These are phyloP conservation scores for Globisporangium canariense DNA, from an alignment of 352 stramenopile genomes.

Conservation along the genomic window DNA sequence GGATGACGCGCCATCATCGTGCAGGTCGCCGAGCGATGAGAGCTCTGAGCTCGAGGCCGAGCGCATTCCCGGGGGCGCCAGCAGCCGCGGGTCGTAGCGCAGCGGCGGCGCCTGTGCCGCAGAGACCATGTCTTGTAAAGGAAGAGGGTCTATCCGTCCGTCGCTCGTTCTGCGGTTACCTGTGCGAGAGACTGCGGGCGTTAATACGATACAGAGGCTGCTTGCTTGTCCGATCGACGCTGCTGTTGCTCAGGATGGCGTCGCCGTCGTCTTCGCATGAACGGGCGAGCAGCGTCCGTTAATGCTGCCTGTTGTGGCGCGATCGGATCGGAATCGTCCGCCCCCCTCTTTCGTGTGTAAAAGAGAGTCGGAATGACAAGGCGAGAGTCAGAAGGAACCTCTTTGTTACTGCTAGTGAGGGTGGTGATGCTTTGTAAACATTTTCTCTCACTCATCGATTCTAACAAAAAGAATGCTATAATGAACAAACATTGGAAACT, in stretches of 20 bases:
- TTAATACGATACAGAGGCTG: not conserved
- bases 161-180: not conserved
- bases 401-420: not conserved
- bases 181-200: not conserved
- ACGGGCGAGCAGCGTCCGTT: slow-evolving; percentile 4
- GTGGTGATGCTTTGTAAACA: not conserved
- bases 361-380: slow-evolving; percentile 3
- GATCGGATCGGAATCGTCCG: not conserved
- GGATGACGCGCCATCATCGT: slow-evolving; percentile 11
- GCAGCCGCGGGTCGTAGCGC: not conserved
- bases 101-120: not conserved
- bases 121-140: not conserved
- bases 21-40: slow-evolving; percentile 17
- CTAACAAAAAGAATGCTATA: not conserved
- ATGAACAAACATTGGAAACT: not conserved
- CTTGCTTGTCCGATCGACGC: not conserved
- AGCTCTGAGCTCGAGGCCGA: slow-evolving; percentile 12
- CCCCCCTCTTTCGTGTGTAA: slow-evolving; percentile 1
- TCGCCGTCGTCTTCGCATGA: not conserved
- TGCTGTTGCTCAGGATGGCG: not conserved
- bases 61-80: slow-evolving; percentile 4
- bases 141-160: not conserved
- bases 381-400: slow-evolving; percentile 6
- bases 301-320: not conserved
- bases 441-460: not conserved